Evolutionary conservation across 805 yeast species (phyloP).

Genomic region (Candida sonorensis): DNA sequence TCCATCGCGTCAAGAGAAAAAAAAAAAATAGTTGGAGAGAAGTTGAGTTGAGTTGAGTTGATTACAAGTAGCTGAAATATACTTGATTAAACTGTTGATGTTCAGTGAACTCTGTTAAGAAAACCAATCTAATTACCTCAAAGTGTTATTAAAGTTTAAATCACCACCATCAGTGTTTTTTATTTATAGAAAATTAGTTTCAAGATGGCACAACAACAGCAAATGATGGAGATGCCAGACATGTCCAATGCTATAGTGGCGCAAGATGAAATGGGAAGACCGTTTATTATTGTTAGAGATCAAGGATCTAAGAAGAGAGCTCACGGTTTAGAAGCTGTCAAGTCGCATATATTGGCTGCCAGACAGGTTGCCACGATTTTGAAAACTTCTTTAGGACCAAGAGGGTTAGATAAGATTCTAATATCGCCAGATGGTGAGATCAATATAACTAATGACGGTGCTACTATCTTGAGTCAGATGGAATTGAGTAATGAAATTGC

Average conservation of each 20-base stretch:
- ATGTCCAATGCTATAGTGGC: conserved; percentile 98
- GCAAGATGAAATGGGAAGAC: conserved; percentile 99
- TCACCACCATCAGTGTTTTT: no score
- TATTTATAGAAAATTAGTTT: no score
- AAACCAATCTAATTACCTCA: no score
- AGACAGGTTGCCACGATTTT: conserved; percentile 89
- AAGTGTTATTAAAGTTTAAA: no score
- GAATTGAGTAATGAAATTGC: conserved; percentile 95
- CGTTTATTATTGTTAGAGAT: conserved; percentile 94
- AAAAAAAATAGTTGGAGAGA: no score
- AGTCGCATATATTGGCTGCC: conserved; percentile 90
- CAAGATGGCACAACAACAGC: conserved; percentile 24
- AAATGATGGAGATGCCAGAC: conserved; percentile 63
- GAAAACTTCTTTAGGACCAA: conserved; percentile 91
- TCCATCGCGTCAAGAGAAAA: no score
- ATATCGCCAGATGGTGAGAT: conserved; percentile 96
- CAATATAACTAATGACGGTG: conserved; percentile 97
- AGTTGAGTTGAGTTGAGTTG: no score
- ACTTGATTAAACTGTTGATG: no score
- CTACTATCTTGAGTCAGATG: conserved; percentile 93
- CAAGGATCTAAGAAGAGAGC: conserved; percentile 44
- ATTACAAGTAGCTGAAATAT: no score
- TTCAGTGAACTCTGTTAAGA: no score
- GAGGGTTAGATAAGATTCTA: conserved; percentile 96
- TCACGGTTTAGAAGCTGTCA: conserved; percentile 75